A percentile compares a stretch with the other conserved stretches of the same genome.
phyloP scores from a whole-genome alignment of 2,329 filamentous ascomycete genomes.

The Bipolaris cookei region DNA sequence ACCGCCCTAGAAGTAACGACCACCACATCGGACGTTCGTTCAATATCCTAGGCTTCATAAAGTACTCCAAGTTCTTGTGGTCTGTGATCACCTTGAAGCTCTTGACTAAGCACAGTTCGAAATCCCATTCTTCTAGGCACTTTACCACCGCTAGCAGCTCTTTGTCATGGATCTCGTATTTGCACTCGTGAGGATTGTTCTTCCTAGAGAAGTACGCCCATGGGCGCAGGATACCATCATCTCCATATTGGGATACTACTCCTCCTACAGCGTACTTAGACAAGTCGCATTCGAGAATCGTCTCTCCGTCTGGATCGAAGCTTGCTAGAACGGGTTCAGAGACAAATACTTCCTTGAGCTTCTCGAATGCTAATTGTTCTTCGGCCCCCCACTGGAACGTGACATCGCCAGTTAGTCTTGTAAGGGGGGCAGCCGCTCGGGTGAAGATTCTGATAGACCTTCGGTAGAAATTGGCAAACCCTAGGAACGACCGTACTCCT shows the following conservation, averaged over 20 bases:
- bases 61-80: slow-evolving; percentile 39
- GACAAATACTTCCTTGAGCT: slow-evolving; percentile 23
- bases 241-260: slow-evolving; percentile 17
- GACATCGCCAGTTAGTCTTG: not conserved
- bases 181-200: slow-evolving; percentile 29
- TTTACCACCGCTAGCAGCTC: slow-evolving; percentile 46
- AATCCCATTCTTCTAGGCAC: slow-evolving; percentile 31
- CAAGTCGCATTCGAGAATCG: slow-evolving; percentile 30
- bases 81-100: slow-evolving; percentile 35
- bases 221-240: slow-evolving; percentile 12
- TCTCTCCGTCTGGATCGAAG: slow-evolving; percentile 23
- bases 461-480: slow-evolving; percentile 46
- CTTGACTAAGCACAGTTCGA: slow-evolving; percentile 8
- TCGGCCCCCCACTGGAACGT: not conserved
- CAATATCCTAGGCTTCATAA: slow-evolving; percentile 33
- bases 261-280: slow-evolving; percentile 17
- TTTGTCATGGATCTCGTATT: slow-evolving; percentile 49
- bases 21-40: slow-evolving; percentile 34
- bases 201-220: slow-evolving; percentile 25
- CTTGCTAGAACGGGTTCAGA: slow-evolving; percentile 20
- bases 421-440: slow-evolving; percentile 7
- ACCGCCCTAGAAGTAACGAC: slow-evolving; percentile 6
- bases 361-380: slow-evolving; percentile 10
- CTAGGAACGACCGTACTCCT: slow-evolving; percentile 37
- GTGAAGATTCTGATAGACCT: slow-evolving; percentile 33